Base-by-base conservation (phyloP, 2,329 filamentous ascomycete genomes). In the Pseudocercospora vitis region DNA sequence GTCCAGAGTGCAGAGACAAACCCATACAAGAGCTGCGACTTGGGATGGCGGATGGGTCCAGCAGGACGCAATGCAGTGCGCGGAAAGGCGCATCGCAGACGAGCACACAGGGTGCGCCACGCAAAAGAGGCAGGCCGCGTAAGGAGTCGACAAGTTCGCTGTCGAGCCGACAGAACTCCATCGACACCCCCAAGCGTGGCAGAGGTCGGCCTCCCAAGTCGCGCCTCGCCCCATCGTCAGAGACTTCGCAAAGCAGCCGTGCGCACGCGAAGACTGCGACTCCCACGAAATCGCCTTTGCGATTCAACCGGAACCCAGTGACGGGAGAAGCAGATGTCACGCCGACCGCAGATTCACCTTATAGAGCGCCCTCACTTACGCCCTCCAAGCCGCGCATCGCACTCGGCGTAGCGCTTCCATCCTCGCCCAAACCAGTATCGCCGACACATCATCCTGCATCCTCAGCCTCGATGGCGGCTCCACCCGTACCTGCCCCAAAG, bases 341-440 rank as follows among this genome's bases (percentile, higher is more conserved):
- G n/a, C 53, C 52, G 6, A 55, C 55, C 12, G 44, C 39, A n/a
- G 48, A 62, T 46, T 56, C 55, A 37, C 55, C 55, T 12, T 53
- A 48, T 32, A 52, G 52, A n/a, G 32, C 48, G 4, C 37, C 50
- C 9, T 48, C 47, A 21, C 18, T 31, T n/a, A 54, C 50, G 6
- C 48, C 49, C n/a, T 42, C 48, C n/a, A 51, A 45, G 12, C 48
- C n/a, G 32, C 46, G 59, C 12, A 32, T 55, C 8, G 57, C 33
- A 6, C 37, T 48, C 12, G 45, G 42, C 16, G 53, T 57, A 14
- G 44, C 39, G 12, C 29, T 52, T 3, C 29, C 24, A 19, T 53
- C 52, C 1, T 56, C 55, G 26, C 50, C 51, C 29, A 46, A 21
- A 18, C 21, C 52, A 4, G 40, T 26, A 21, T 26, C 48, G 37